Conservation (phyloP, 257 asterid species). For the Agastache rugosa region DNA sequence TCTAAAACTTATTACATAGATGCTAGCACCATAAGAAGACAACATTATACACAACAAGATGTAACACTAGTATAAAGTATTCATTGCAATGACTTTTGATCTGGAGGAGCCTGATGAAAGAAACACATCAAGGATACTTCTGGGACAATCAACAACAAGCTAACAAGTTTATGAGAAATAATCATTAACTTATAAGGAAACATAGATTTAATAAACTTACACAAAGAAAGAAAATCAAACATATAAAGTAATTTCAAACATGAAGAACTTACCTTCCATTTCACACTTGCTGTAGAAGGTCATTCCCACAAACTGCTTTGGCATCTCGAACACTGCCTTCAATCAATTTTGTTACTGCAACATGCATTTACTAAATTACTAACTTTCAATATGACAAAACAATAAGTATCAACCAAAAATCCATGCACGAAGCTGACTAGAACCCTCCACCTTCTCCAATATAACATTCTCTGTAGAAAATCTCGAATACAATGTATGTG, state of each 20-base stretch:
- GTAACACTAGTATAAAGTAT: no score
- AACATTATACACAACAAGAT: no score
- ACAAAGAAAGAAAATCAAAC: neutral
- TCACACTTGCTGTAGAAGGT: conserved; percentile 71
- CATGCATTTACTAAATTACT: conserved; percentile 39
- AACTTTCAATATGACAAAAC: conserved; percentile 19
- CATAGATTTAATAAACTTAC: neutral
- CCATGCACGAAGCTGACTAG: conserved; percentile 57
- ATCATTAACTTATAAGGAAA: no score
- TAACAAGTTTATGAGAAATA: no score
- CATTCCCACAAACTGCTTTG: conserved; percentile 73
- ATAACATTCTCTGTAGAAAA: conserved; percentile 55
- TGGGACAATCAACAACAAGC: no score
- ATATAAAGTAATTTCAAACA: conserved; percentile 3
- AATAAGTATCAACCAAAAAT: conserved; percentile 49
- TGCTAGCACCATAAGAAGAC: no score
- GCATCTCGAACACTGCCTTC: conserved; percentile 86
- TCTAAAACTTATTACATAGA: no score
- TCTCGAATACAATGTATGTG: conserved; percentile 50
- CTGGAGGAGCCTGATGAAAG: no score
- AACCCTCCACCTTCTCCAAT: conserved; percentile 76
- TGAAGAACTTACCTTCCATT: conserved; percentile 66
- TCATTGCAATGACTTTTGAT: no score
- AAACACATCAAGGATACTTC: no score
- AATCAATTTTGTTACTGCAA: conserved; percentile 65